Evolutionary conservation across 1,284 basidiomycete genomes (phyloP).

Genomic region (Chalciporus sp.): DNA sequence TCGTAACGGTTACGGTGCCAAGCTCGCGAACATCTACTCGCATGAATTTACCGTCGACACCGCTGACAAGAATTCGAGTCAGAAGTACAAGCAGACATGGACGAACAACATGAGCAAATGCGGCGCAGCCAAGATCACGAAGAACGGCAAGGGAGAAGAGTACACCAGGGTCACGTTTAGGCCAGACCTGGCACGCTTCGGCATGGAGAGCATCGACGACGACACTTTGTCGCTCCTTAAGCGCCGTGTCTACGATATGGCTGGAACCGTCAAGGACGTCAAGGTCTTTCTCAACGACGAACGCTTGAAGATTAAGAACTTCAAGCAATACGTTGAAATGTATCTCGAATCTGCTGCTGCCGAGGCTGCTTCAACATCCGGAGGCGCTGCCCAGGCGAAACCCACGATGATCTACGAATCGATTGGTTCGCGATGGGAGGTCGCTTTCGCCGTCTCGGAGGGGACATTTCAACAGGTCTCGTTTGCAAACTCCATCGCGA

Average conservation of each 20-base stretch:
- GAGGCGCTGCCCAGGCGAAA: slow-evolving; percentile 77
- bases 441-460: slow-evolving; percentile 94
- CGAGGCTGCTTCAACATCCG: slow-evolving; percentile 64
- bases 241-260: slow-evolving; percentile 97
- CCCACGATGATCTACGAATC: slow-evolving; percentile 84
- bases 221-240: slow-evolving; percentile 90
- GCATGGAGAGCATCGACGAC: slow-evolving; percentile 90
- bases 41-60: slow-evolving; percentile 97
- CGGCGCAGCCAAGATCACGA: slow-evolving; percentile 90
- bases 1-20: slow-evolving; percentile 98
- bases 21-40: slow-evolving; percentile 98
- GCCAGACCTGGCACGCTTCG: slow-evolving; percentile 91
- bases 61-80: slow-evolving; percentile 83
- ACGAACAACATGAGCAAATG: slow-evolving; percentile 91
- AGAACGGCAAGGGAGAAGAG: slow-evolving; percentile 85
- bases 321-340: slow-evolving; percentile 98
- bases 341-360: slow-evolving; percentile 80
- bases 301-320: slow-evolving; percentile 90
- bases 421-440: slow-evolving; percentile 87
- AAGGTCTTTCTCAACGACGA: slow-evolving; percentile 96
- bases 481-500: slow-evolving; percentile 98
- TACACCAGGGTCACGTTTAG: slow-evolving; percentile 96
- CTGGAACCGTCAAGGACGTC: slow-evolving; percentile 91
- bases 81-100: slow-evolving; percentile 98
- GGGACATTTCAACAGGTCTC: slow-evolving; percentile 93